Evolutionary conservation across 148 eudicot genomes (phyloP).

Genomic region (Camellia granthamiana): DNA sequence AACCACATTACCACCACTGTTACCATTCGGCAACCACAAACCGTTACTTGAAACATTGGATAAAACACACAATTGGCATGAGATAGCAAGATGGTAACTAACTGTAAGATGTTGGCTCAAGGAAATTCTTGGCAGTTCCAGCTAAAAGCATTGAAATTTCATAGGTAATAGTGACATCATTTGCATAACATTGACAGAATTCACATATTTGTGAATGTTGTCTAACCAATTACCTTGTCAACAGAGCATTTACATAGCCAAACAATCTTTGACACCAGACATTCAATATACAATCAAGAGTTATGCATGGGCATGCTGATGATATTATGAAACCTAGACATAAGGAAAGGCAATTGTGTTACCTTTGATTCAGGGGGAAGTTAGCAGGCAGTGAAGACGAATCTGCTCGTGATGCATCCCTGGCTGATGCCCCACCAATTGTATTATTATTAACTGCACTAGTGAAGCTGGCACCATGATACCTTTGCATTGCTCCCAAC

Average conservation of each 20-base stretch:
- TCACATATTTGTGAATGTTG: neutral
- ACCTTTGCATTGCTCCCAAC: slow-evolving; percentile 97
- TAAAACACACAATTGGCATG: neutral
- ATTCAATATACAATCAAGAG: neutral
- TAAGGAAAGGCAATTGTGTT: neutral
- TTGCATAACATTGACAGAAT: neutral
- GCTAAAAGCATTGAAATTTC: neutral
- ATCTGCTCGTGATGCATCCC: slow-evolving; percentile 64
- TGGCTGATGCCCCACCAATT: slow-evolving; percentile 60
- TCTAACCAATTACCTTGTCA: neutral
- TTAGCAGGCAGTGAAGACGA: slow-evolving; percentile 56
- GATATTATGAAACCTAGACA: neutral
- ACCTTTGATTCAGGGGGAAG: slow-evolving; percentile 77
- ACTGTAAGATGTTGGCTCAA: neutral
- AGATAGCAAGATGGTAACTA: neutral
- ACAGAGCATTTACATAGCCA: neutral
- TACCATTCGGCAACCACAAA: too few species aligned
- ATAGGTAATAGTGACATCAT: neutral
- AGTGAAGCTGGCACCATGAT: slow-evolving; percentile 85
- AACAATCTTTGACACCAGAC: neutral
- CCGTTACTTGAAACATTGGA: neutral
- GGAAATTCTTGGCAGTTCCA: neutral
- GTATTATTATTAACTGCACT: slow-evolving; percentile 86
- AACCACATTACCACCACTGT: too few species aligned
- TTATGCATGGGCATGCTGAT: neutral